phyloP scores from a whole-genome alignment of 2,329 filamentous ascomycete genomes.

The Colletotrichum magnum region DNA sequence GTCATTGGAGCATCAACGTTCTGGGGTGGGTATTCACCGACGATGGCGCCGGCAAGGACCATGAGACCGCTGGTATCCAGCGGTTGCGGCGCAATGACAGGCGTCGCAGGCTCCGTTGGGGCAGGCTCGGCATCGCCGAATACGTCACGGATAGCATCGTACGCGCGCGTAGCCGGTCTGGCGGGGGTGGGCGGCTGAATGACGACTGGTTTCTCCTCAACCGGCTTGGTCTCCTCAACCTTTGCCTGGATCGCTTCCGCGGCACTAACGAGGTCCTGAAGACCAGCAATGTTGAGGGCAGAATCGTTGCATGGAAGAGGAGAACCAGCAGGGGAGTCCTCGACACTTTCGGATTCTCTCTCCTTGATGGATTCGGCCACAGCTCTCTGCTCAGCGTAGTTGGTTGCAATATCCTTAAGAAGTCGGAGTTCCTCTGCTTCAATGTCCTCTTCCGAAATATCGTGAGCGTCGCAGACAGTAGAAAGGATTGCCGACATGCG shows the following conservation, averaged over 20 bases:
- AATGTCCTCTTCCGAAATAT: conserved; percentile 52
- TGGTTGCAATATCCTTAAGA: conserved; percentile 45
- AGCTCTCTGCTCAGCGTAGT: conserved; percentile 30
- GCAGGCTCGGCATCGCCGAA: conserved; percentile 50
- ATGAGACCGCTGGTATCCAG: conserved; percentile 30
- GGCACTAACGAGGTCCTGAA: conserved; percentile 33
- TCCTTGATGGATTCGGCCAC: conserved; percentile 45
- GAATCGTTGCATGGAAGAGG: conserved; percentile 37
- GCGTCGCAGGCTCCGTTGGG: conserved; percentile 32
- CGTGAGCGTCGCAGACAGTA: conserved; percentile 54
- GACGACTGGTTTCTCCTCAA: conserved; percentile 29
- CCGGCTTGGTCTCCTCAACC: conserved; percentile 7
- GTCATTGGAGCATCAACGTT: conserved; percentile 25
- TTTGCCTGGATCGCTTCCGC: conserved; percentile 29
- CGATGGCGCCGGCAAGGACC: conserved; percentile 32
- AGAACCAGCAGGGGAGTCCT: conserved; percentile 42
- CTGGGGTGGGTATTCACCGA: conserved; percentile 15
- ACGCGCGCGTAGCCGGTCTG: conserved; percentile 41
- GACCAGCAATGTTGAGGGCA: conserved; percentile 30
- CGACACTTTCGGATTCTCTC: conserved; percentile 42
- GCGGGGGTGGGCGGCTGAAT: conserved; percentile 33
- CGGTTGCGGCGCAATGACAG: conserved; percentile 14
- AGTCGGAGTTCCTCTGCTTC: conserved; percentile 52
- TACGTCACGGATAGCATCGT: conserved; percentile 55
- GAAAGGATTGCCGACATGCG: conserved; percentile 50